A percentile compares a stretch with the other conserved stretches of the same genome.
These are phyloP conservation scores for Rugosomyces carneus DNA, from an alignment of 1,284 basidiomycete genomes.

Conservation along the genomic window DNA sequence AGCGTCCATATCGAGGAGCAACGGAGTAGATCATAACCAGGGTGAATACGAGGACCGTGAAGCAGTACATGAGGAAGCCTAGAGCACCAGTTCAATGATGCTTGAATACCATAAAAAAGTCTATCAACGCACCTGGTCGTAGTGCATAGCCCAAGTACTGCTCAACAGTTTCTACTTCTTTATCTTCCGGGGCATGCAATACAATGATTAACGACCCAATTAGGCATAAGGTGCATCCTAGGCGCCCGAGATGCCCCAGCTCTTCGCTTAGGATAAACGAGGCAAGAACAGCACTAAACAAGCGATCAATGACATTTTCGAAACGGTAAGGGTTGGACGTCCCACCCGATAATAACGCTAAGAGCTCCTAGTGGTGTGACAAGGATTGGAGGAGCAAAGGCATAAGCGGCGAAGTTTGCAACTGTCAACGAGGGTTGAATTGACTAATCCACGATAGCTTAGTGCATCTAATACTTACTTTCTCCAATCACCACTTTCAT, in stretches of 20 bases:
- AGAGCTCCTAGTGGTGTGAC: constrained; percentile 95
- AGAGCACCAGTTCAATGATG: neutral
- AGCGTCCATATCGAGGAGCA: constrained; percentile 83
- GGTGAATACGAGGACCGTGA: constrained; percentile 78
- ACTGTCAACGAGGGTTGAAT: constrained; percentile 45
- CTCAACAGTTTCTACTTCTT: constrained; percentile 89
- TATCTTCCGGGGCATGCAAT: constrained; percentile 94
- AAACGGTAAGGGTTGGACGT: constrained; percentile 13
- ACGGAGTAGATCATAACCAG: constrained; percentile 86
- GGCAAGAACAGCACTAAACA: constrained; percentile 78
- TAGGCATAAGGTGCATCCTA: constrained; percentile 90
- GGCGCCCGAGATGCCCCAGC: constrained; percentile 87
- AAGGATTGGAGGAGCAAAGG: constrained; percentile 95
- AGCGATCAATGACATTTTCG: constrained; percentile 1
- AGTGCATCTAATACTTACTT: constrained; percentile 41
- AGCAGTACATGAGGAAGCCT: constrained; percentile 89
- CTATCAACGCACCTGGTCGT: constrained; percentile 65
- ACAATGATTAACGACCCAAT: constrained; percentile 94
- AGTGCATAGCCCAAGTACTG: constrained; percentile 89
- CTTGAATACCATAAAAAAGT: constrained; percentile 5
- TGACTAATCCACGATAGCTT: constrained; percentile 6
- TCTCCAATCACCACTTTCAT: constrained; percentile 84
- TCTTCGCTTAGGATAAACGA: constrained; percentile 93
- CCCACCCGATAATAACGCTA: constrained; percentile 94
- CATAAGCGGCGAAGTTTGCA: constrained; percentile 98